Evolutionary conservation across 75 land plant genomes (phyloP), one percentile per base, ranked within the genome.

Genomic region (Cunninghamia lanceolata): DNA sequence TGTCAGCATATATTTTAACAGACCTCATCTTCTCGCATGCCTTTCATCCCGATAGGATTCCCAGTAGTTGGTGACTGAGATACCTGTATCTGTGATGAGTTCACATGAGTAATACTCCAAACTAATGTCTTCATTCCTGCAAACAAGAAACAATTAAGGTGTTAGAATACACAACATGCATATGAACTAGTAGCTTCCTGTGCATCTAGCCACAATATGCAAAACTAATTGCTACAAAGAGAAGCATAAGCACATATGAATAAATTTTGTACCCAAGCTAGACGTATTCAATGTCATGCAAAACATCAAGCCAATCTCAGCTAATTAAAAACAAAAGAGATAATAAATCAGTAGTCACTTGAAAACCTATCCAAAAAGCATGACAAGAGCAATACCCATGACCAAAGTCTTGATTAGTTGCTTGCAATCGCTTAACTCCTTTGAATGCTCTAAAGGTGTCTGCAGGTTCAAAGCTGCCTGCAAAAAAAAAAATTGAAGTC

Each of bases 1-100:
- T 35, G 39, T 6, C 9, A 82, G n/a, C 5, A 82, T 39, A 4
- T 21, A 11, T 73, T 11, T 28, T 8, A 85, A 77, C 89, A 74
- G 87, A 97, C 99, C 99, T 98, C 99, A 84, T 98, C 99, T 83
- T 98, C 99, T 83, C 98, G 93, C 98, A 98, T 92, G 76, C 99
- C 99, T 89, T 95, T 95, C 54, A 94, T 91, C 81, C 89, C 90
- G 81, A 90, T 90, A 28, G 94, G 84, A 43, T 38, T 87, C 40
- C 85, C 86, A 39, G 87, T 86, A 89, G 84, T 92, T 36, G 94
- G 85, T 2, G 92, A 30, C 43, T 90, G 91, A 28, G 90, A 88
- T 19, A 81, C 89, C 75, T 90, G 93, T 82, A 92, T 76, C 83
- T 92, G 99, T 34, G 96, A 92, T 40, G 89, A 54, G 92, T 95